Percentiles rank a stretch among this genome's conserved stretches.
Conservation (phyloP, 139 green algal genomes). For the Coccomyxa sp. region DNA sequence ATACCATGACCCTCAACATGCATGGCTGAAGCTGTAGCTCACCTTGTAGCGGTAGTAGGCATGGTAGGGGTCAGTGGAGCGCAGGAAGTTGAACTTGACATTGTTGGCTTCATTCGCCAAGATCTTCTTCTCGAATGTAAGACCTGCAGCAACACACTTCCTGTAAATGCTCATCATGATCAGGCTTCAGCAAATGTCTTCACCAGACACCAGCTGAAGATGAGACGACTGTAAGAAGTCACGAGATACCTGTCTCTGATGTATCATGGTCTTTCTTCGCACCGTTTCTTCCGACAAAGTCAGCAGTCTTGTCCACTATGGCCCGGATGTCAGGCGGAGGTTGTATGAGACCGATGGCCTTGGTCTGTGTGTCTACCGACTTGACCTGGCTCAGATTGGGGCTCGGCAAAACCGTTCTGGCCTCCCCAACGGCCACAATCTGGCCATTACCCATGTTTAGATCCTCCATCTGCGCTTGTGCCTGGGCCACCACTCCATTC, state of each 20-base stretch:
- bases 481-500: background rate
- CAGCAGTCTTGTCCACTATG: constrained; percentile 98
- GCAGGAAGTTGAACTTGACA: constrained; percentile 97
- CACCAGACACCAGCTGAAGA: background rate
- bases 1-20: no score
- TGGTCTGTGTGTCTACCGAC: constrained; percentile 78
- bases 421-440: constrained; percentile 66
- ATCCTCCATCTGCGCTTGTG: background rate
- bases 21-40: no score
- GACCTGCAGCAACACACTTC: constrained; percentile 39
- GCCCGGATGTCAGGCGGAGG: constrained; percentile 92
- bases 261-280: background rate
- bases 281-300: constrained; percentile 96
- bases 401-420: constrained; percentile 28
- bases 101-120: constrained; percentile 90
- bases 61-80: constrained; percentile 91
- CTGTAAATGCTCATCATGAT: background rate
- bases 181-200: background rate
- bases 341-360: constrained; percentile 87
- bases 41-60: constrained; percentile 90
- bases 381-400: constrained; percentile 18
- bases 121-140: constrained; percentile 92
- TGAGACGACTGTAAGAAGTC: background rate
- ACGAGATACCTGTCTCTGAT: background rate
- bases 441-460: constrained; percentile 7